Evolutionary conservation across 176 grass and related monocot species (phyloP).

Genomic region (Dendrocalamus sinicus): DNA sequence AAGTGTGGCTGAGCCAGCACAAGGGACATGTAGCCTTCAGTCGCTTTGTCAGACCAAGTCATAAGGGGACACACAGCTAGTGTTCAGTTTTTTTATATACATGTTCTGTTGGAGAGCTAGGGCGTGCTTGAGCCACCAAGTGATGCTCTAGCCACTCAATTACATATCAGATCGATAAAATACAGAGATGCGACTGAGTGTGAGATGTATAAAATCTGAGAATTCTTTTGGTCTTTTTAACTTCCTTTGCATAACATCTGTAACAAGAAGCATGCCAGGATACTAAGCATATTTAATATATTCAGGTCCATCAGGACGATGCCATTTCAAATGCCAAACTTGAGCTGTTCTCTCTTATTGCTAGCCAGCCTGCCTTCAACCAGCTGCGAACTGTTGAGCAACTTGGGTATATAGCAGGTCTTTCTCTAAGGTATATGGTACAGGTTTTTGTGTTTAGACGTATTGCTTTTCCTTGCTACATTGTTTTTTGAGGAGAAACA

Average conservation of each 20-base stretch:
- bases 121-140: conserved; percentile 11
- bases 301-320: conserved; percentile 86
- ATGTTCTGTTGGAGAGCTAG: background rate
- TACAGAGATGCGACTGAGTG: background rate
- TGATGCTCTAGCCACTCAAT: background rate
- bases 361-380: conserved; percentile 82
- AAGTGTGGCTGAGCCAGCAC: background rate
- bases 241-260: background rate
- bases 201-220: background rate
- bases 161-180: background rate
- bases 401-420: conserved; percentile 80
- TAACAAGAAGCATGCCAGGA: conserved; percentile 1
- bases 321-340: conserved; percentile 74
- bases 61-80: background rate
- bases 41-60: background rate
- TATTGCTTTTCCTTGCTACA: conserved; percentile 14
- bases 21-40: background rate
- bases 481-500: conserved; percentile 24
- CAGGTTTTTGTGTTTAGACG: background rate
- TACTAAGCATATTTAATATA: conserved; percentile 44
- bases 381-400: conserved; percentile 92
- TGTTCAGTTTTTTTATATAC: background rate
- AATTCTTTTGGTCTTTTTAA: background rate
- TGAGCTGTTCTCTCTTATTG: conserved; percentile 72
- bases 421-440: conserved; percentile 68